These are phyloP conservation scores for Lipomyces starkeyi DNA, from an alignment of 805 yeast species.

Conservation along the genomic window DNA sequence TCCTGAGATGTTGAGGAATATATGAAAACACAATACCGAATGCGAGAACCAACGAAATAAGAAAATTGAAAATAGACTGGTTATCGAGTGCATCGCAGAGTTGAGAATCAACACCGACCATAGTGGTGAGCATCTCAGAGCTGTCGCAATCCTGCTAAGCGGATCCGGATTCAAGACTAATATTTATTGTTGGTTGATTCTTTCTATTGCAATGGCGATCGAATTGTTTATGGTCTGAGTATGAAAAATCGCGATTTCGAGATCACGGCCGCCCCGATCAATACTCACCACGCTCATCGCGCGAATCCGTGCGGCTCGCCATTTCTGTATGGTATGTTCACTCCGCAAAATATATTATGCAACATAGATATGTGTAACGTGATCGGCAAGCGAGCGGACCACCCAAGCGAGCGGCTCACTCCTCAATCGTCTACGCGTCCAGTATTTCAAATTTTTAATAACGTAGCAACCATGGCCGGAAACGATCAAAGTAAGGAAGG, in stretches of 20 bases:
- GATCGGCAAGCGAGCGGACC: no score
- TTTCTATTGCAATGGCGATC: not conserved
- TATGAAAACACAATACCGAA: conserved; percentile 73
- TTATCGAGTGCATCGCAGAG: conserved; percentile 43
- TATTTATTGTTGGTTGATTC: not conserved
- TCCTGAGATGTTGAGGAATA: conserved; percentile 73
- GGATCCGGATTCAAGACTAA: not conserved
- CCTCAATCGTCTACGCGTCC: no score
- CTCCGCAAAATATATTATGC: no score
- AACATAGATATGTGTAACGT: no score
- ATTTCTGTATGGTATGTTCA: no score
- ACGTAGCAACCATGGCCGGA: no score
- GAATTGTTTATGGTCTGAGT: not conserved
- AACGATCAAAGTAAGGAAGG: no score
- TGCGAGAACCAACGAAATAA: conserved; percentile 60
- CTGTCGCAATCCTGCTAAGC: not conserved
- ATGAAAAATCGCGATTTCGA: not conserved
- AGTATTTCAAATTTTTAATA: no score
- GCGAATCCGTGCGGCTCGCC: no score
- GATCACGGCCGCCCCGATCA: no score
- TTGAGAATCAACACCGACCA: conserved; percentile 6
- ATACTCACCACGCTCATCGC: not conserved
- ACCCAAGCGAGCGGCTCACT: no score
- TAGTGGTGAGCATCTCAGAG: not conserved
- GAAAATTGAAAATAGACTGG: conserved; percentile 59